Conservation (phyloP, 306 rosid species). For the Prunus kanzakura region DNA sequence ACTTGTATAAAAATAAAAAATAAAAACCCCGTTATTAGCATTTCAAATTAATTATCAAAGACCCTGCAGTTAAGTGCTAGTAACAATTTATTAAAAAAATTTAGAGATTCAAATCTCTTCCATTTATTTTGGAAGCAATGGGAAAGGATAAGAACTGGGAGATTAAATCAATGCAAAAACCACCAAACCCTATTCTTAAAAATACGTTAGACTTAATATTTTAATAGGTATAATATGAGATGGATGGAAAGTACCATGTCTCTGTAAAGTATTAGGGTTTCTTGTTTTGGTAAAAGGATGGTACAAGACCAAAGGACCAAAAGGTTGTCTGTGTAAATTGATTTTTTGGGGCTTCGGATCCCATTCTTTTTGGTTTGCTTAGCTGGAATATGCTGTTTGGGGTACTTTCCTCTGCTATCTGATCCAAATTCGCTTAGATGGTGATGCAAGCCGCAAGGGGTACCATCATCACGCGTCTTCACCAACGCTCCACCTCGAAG, state of each 20-base stretch:
- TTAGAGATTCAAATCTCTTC: no score
- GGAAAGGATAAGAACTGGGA: no score
- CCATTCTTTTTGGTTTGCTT: background rate
- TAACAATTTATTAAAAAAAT: rapidly evolving
- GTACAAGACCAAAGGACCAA: conserved; percentile 7
- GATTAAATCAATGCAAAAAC: no score
- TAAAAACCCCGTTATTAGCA: no score
- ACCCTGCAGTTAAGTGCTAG: no score
- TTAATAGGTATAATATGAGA: no score
- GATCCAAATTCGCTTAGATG: background rate
- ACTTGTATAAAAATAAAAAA: no score
- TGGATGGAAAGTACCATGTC: background rate
- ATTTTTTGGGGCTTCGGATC: background rate
- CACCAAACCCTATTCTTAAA: no score
- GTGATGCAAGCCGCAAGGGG: background rate
- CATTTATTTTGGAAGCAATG: no score
- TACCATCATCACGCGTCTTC: background rate
- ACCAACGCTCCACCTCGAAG: background rate
- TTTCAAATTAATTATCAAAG: no score
- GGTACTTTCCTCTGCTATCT: background rate
- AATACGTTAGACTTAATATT: no score
- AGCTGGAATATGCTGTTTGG: background rate
- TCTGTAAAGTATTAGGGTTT: background rate
- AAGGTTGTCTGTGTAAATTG: background rate
- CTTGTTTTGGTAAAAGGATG: background rate